Conservation (phyloP, 306 rosid genomes). For the Albizia julibrissin region DNA sequence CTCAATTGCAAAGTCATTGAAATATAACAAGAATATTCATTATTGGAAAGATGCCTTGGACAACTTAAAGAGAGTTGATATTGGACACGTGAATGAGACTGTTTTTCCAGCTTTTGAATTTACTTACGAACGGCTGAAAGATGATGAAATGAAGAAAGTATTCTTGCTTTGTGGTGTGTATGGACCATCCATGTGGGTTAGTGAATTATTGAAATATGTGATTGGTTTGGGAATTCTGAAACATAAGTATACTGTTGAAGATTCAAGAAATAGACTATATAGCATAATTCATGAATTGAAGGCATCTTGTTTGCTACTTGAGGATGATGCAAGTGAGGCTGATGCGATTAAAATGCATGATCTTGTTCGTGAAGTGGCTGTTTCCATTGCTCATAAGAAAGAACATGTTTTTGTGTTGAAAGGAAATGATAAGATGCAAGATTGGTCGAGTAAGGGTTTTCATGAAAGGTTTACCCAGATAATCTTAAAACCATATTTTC, state of each 20-base stretch:
- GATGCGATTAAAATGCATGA: background rate
- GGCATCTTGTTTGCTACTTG: background rate
- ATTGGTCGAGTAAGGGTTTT: background rate
- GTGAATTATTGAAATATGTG: background rate
- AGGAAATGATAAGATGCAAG: background rate
- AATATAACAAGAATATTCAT: background rate
- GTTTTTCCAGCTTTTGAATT: background rate
- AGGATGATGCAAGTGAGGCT: background rate
- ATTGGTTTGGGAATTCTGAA: background rate
- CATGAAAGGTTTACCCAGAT: background rate
- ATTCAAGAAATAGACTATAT: background rate
- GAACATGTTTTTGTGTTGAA: background rate
- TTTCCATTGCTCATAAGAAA: background rate
- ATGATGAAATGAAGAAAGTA: too few species aligned
- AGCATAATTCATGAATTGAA: background rate
- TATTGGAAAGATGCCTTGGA: background rate
- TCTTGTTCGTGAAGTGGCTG: background rate
- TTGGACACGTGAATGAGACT: accelerated
- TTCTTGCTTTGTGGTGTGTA: background rate
- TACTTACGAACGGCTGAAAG: background rate
- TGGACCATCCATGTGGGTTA: background rate
- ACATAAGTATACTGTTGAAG: background rate
- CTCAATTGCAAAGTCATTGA: background rate
- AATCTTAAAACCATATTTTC: too few species aligned
- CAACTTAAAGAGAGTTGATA: background rate